Percentiles rank a stretch among this genome's conserved stretches.
Conservation (phyloP, 495 filamentous ascomycete species). For the Aspergillus olivimuriae region DNA sequence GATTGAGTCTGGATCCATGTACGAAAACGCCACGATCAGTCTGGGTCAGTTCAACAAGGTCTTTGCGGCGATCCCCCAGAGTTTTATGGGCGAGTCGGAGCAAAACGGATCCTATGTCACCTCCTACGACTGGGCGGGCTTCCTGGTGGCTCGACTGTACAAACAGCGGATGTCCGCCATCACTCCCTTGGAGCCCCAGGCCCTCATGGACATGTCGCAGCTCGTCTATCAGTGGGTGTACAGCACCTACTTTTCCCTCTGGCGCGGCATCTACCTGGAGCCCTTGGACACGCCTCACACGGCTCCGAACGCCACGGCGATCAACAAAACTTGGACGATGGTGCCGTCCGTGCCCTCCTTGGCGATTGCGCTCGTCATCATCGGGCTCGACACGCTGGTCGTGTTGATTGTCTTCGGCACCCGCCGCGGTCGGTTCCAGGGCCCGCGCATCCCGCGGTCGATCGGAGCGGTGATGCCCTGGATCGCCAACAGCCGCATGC, state of each 20-base stretch:
- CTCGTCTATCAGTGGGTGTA: slow-evolving; percentile 39
- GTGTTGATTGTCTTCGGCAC: slow-evolving; percentile 35
- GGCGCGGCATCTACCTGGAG: slow-evolving; percentile 31
- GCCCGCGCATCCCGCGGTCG: slow-evolving; percentile 34
- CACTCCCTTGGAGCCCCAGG: slow-evolving; percentile 18
- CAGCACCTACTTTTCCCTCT: slow-evolving; percentile 36
- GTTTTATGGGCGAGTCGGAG: slow-evolving; percentile 24
- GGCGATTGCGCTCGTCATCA: slow-evolving; percentile 27
- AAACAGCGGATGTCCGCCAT: slow-evolving; percentile 22
- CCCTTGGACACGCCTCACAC: slow-evolving; percentile 14
- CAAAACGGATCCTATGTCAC: slow-evolving; percentile 24
- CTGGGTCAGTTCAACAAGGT: slow-evolving; percentile 38
- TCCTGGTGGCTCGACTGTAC: slow-evolving; percentile 34
- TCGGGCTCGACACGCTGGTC: slow-evolving; percentile 30
- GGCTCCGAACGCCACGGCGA: slow-evolving; percentile 26
- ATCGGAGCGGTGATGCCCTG: slow-evolving; percentile 36
- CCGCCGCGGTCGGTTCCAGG: slow-evolving; percentile 32
- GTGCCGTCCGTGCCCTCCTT: slow-evolving; percentile 28
- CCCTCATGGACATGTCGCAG: slow-evolving; percentile 23
- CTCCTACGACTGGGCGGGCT: slow-evolving; percentile 38
- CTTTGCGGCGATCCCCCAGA: slow-evolving; percentile 35
- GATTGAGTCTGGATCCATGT: slow-evolving; percentile 27
- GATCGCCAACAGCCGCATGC: slow-evolving; percentile 36
- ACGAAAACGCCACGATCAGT: slow-evolving; percentile 33
- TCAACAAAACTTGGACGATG: slow-evolving; percentile 31